Evolutionary conservation across 2,329 filamentous ascomycete species (phyloP).

Genomic region (Arachnopeziza araneosa): DNA sequence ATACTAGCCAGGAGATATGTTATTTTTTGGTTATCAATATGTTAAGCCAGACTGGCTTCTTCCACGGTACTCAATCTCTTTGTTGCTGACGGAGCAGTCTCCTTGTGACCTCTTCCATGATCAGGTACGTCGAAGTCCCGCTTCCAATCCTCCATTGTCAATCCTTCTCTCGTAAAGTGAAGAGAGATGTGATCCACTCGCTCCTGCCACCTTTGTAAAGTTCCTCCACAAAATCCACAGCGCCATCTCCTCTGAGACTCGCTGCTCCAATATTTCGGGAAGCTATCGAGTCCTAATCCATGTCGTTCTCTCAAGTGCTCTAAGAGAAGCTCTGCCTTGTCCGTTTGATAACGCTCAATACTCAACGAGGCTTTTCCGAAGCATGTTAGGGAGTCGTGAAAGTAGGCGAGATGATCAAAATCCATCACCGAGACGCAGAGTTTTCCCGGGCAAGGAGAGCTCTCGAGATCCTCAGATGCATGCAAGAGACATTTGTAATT

Average conservation of each 20-base stretch:
- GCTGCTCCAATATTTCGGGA: not conserved
- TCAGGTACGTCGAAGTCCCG: not conserved
- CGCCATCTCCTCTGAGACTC: not conserved
- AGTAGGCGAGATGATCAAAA: not conserved
- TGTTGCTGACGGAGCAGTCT: not conserved
- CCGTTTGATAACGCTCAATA: not conserved
- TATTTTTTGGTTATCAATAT: too few relatives aligned
- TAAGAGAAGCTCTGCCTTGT: not conserved
- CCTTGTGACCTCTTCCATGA: not conserved
- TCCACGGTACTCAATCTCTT: not conserved
- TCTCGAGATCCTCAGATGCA: not conserved
- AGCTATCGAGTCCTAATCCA: not conserved
- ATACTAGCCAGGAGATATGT: slow-evolving; percentile 35
- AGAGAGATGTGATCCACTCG: slow-evolving; percentile 1
- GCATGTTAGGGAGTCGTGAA: not conserved
- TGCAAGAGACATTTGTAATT: not conserved
- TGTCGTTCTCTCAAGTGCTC: not conserved
- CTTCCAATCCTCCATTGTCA: not conserved
- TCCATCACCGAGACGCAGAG: not conserved
- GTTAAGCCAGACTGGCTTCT: not conserved
- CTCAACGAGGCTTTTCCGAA: not conserved
- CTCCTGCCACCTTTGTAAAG: not conserved
- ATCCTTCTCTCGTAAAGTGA: not conserved
- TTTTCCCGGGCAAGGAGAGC: not conserved
- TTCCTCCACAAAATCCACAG: slow-evolving; percentile 1